Base-by-base conservation (phyloP, 441 rosid genomes). In the Erodium trifolium region DNA sequence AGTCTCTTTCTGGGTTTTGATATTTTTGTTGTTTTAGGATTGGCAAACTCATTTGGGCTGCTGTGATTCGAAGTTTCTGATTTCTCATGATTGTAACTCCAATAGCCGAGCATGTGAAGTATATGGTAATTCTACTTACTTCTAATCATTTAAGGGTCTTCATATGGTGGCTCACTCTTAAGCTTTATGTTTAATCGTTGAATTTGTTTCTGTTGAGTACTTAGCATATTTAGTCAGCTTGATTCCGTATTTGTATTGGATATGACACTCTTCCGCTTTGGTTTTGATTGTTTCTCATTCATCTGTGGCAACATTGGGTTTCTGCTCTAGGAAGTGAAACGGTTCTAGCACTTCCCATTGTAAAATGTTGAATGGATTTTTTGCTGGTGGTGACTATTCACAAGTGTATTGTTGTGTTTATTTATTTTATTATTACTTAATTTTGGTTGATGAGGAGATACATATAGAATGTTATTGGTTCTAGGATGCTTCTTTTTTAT, bases 51-150 rank as follows among this genome's bases (percentile, higher is more conserved):
- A 34, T 5, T 34, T 34, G 37, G 37, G 37, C 37, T 34, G 37
- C 53, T 49, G 43, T 13, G 63, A 72, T 62, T 57, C 43, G 29
- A 66, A 71, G 37, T 34, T 34, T 34, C 37, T 34, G 37, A 4
- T 34, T 23, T 23, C 27, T 3, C 37, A 34, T 34, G 5, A 34
- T 34, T 34, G 37, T 34, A 5, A 35, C 17, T 68, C 59, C 2
- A 27, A 65, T 23, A 64, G 9, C 62, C 9, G 69, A 8, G 55
- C 34, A 43, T 34, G 45, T 49, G 51, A 63, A 71, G 31, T 66
- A 16, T 67, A 74, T 70, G 82, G 74, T 76, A 77, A 73, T 65
- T 80, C 19, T 45, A 23, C 68, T 47, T 76, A 77, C 71, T 65
- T 80, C 19, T 45, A 23, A 71, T 47, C 12, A 35, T 10, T 64